A percentile compares a stretch with the other conserved stretches of the same genome.
Evolutionary conservation across 1,284 basidiomycete genomes (phyloP).

Genomic region (Ceratobasidium sp.): DNA sequence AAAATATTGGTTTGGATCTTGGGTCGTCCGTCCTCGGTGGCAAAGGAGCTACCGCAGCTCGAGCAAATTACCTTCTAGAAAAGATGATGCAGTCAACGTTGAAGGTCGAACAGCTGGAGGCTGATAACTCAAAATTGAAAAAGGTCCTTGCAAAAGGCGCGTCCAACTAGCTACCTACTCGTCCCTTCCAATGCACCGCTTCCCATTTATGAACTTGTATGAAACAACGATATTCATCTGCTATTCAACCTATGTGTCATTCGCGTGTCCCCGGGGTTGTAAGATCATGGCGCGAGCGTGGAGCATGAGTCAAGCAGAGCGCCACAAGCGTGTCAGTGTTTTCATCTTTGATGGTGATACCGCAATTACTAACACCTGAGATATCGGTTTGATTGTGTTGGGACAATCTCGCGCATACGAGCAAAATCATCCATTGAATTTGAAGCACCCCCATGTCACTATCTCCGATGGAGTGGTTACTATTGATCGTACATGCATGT

Average conservation of each 20-base stretch:
- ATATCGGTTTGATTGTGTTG: background rate
- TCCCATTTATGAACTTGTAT: background rate
- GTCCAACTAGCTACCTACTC: background rate
- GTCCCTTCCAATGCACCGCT: background rate
- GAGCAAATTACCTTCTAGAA: constrained; percentile 74
- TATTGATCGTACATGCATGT: background rate
- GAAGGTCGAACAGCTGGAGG: constrained; percentile 75
- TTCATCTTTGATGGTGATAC: background rate
- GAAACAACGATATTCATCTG: background rate
- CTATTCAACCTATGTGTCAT: background rate
- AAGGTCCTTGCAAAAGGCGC: constrained; percentile 57
- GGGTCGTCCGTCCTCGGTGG: constrained; percentile 56
- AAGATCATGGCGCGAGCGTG: too few species aligned
- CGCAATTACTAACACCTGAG: background rate
- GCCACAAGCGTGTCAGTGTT: constrained; percentile 6
- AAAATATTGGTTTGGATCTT: constrained; percentile 65
- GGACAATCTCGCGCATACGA: background rate
- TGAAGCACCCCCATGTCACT: background rate
- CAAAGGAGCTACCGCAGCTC: constrained; percentile 65
- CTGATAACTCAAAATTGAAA: constrained; percentile 73
- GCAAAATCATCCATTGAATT: background rate
- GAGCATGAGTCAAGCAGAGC: background rate
- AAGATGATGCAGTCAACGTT: constrained; percentile 77
- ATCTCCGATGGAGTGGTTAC: background rate
- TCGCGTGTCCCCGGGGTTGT: background rate